Evolutionary conservation across 75 land plant genomes (phyloP), one percentile per base, ranked within the genome.

Genomic region (Chamaecyparis obtusa): DNA sequence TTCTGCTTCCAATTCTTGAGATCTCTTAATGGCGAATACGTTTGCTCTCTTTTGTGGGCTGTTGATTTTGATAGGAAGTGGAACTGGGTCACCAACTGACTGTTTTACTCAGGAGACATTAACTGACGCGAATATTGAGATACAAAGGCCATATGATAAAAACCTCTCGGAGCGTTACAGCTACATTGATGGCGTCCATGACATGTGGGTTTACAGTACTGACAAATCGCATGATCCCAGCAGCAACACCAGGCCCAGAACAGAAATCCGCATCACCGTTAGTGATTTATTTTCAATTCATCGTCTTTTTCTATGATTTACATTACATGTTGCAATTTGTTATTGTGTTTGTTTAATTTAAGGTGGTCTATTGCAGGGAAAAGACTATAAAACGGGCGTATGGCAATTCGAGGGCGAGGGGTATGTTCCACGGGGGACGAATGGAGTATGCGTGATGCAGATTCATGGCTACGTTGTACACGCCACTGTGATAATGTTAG

Each of bases 81-180:
- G 9, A 10, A 49, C 51, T 49, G 86, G 82, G 24, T 86, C 87
- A 55, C 91, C 91, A 27, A 90, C 91, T 30, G 51, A 71, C 13
- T 87, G 91, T 10, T 90, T 90, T 85, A 88, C 87, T 5, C 43
- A 17, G 48, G 76, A 83, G 80, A 74, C 85, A 67, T 74, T 90
- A 43, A 90, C 86, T 36, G 48, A 33, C 17, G 11, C 35, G 4
- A 88, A 88, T 39, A 81, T 85, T 14, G 54, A 64, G 49, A 5
- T 90, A 33, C 89, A 90, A 35, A 88, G 54, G 30, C 91, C 91
- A 33, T 90, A 88, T 46, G 85, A 90, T 71, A 27, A 67, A 1
- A 76, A 86, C 7, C 77, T 90, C 8, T 41, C 48, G 0, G 85
- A 80, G 24, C 13, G 51, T 86, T 48, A 49, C 51, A 49, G 51